Evolutionary conservation across 2,329 filamentous ascomycete species (phyloP).

Genomic region (Balansia obtecta): DNA sequence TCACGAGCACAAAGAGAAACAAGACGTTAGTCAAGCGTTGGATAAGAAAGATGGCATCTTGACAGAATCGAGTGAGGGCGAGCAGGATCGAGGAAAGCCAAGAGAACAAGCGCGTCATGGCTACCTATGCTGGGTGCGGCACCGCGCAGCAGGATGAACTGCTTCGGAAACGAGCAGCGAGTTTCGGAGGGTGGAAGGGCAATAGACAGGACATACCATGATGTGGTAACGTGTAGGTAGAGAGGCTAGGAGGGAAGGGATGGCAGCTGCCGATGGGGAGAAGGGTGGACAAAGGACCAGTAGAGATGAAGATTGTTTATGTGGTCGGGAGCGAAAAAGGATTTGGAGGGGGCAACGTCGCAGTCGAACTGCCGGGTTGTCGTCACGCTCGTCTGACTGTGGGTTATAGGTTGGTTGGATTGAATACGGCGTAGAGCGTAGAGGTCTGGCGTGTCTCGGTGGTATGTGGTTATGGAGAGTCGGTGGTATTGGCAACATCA

Average conservation of each 20-base stretch:
- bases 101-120: constrained; percentile 6
- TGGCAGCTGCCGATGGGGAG: constrained; percentile 1
- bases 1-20: background rate
- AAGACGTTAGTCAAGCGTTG: background rate
- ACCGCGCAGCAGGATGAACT: constrained; percentile 5
- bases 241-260: background rate
- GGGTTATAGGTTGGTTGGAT: background rate
- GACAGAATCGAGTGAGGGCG: background rate
- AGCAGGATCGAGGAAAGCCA: background rate
- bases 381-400: background rate
- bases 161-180: constrained; percentile 5
- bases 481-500: background rate
- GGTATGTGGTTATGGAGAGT: background rate
- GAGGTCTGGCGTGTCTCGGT: background rate
- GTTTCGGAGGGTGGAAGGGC: constrained; percentile 1
- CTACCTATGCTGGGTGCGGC: constrained; percentile 6
- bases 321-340: background rate
- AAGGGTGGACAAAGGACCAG: background rate
- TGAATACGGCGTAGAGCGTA: background rate
- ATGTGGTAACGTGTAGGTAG: background rate
- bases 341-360: background rate
- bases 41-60: background rate
- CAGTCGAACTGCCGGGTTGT: background rate
- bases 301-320: background rate
- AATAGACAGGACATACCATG: constrained; percentile 7